Conservation (phyloP, 2,329 filamentous ascomycete species). For the Podosphaera leucotricha region DNA sequence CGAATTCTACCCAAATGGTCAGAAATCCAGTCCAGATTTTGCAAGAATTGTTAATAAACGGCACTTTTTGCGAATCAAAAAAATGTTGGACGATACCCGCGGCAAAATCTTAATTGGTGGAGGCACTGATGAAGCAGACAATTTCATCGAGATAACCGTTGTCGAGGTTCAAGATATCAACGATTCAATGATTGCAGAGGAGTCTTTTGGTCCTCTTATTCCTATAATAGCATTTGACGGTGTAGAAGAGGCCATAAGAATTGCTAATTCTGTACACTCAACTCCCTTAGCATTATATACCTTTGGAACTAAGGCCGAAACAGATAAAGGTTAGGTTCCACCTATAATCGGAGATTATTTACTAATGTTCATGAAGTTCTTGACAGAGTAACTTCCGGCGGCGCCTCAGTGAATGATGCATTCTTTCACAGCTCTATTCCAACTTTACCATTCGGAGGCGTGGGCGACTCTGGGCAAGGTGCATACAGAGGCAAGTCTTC, state of each 20-base stretch:
- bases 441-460: conserved; percentile 59
- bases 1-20: conserved; percentile 66
- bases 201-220: conserved; percentile 86
- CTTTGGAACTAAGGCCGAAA: conserved; percentile 64
- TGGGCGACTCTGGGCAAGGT: conserved; percentile 56
- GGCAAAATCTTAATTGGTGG: conserved; percentile 80
- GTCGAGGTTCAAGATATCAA: conserved; percentile 55
- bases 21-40: conserved; percentile 55
- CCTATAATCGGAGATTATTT: neutral
- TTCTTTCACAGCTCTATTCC: conserved; percentile 49
- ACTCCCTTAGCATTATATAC: conserved; percentile 69
- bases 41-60: conserved; percentile 56
- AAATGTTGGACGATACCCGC: conserved; percentile 63
- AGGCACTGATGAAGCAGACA: conserved; percentile 51
- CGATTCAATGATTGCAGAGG: conserved; percentile 57
- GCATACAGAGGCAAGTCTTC: conserved; percentile 55
- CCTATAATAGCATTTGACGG: conserved; percentile 55
- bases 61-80: conserved; percentile 65
- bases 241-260: conserved; percentile 64
- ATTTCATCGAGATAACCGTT: conserved; percentile 82
- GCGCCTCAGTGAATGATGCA: conserved; percentile 40
- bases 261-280: conserved; percentile 57
- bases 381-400: conserved; percentile 38
- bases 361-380: conserved; percentile 24
- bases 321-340: conserved; percentile 37